These are phyloP conservation scores for Diaporthe vaccinii DNA, from an alignment of 2,329 filamentous ascomycete genomes.

Conservation along the genomic window DNA sequence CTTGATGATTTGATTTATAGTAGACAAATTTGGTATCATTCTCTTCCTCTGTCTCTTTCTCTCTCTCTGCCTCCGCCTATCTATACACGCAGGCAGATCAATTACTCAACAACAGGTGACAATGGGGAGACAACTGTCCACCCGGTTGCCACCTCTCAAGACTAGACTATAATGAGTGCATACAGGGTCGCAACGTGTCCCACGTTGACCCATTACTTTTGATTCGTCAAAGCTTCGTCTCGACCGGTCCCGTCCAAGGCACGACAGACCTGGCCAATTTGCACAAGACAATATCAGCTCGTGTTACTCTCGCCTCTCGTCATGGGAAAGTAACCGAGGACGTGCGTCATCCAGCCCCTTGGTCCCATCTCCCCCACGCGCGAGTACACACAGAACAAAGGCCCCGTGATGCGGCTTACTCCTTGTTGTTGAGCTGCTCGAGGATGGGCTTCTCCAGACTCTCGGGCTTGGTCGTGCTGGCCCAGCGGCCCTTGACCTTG, in stretches of 20 bases:
- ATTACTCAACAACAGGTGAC: constrained; percentile 10
- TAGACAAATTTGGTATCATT: constrained; percentile 23
- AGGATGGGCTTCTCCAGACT: constrained; percentile 80
- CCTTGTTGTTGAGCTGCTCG: constrained; percentile 76
- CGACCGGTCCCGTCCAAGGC: constrained; percentile 26
- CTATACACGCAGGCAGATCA: not conserved
- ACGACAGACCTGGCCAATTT: constrained; percentile 31
- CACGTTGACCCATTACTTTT: not conserved
- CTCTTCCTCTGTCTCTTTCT: not conserved
- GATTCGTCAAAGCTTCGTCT: constrained; percentile 34
- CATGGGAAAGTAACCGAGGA: not conserved
- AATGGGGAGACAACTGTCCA: not conserved
- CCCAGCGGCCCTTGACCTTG: constrained; percentile 87
- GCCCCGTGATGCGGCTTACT: constrained; percentile 46
- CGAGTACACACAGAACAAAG: not conserved
- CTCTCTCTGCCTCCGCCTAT: not conserved
- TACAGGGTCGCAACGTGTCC: constrained; percentile 23
- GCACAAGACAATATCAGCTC: constrained; percentile 33
- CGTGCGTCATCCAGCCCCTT: not conserved
- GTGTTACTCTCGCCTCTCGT: constrained; percentile 19
- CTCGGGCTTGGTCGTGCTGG: constrained; percentile 89
- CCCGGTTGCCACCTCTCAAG: constrained; percentile 12
- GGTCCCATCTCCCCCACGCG: not conserved
- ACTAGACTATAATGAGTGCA: constrained; percentile 27
- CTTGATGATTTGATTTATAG: not conserved